Evolutionary conservation across 1,284 basidiomycete species (phyloP).

Genomic region (Xerocomus amazonicus): DNA sequence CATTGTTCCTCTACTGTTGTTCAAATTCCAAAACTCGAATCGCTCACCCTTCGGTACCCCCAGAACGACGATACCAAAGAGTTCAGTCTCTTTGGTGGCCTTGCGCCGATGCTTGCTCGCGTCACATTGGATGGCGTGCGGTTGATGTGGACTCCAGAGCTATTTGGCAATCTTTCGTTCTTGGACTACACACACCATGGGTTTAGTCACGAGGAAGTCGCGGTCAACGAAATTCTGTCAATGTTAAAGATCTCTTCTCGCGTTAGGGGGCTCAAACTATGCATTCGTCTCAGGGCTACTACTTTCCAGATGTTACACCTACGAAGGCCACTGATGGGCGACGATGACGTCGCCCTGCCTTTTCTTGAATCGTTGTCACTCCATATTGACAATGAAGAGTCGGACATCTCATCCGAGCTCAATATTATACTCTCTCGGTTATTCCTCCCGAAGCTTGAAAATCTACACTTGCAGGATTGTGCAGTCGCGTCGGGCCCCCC

Average conservation of each 20-base stretch:
- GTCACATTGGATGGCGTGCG: slow-evolving; percentile 60
- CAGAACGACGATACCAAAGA: slow-evolving; percentile 64
- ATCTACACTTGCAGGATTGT: slow-evolving; percentile 43
- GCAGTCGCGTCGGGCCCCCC: slow-evolving; percentile 10
- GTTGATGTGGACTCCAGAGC: slow-evolving; percentile 54
- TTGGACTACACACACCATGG: slow-evolving; percentile 63
- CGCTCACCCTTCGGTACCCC: slow-evolving; percentile 56
- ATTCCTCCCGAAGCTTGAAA: slow-evolving; percentile 39
- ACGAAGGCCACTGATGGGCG: slow-evolving; percentile 12
- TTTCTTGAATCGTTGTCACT: slow-evolving; percentile 42
- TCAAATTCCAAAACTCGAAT: slow-evolving; percentile 45
- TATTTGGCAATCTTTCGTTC: slow-evolving; percentile 56
- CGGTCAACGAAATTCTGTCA: slow-evolving; percentile 45
- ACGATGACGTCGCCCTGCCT: slow-evolving; percentile 34
- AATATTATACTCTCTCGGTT: slow-evolving; percentile 42
- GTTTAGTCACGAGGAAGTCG: slow-evolving; percentile 45
- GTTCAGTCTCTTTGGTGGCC: slow-evolving; percentile 60
- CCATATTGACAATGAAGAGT: slow-evolving; percentile 42
- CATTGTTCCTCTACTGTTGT: slow-evolving; percentile 16
- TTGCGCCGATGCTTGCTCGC: slow-evolving; percentile 51
- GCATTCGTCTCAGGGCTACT: slow-evolving; percentile 32
- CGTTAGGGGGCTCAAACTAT: slow-evolving; percentile 44
- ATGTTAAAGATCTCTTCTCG: slow-evolving; percentile 46
- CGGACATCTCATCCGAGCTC: slow-evolving; percentile 53
- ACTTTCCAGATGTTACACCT: slow-evolving; percentile 17